Evolutionary conservation across 805 yeast species (phyloP).

Genomic region (Starmerella potacharoeniae): DNA sequence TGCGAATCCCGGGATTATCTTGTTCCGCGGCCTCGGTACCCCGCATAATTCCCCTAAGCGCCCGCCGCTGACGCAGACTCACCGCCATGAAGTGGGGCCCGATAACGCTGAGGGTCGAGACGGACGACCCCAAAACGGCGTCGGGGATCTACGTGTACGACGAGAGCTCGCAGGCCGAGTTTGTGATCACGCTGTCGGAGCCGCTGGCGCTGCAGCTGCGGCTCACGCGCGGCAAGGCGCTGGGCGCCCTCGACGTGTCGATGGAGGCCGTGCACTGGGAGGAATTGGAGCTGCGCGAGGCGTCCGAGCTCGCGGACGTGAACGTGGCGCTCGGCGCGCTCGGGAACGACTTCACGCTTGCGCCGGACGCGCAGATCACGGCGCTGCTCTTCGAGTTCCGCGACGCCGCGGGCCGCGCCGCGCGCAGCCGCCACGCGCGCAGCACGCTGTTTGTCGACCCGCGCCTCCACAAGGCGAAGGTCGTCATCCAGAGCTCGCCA

Average conservation of each 20-base stretch:
- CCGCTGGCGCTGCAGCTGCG: slow-evolving; percentile 3
- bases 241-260: slow-evolving; percentile 6
- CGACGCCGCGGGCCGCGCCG: neutral
- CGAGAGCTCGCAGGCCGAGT: neutral
- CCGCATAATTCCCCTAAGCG: too few species aligned
- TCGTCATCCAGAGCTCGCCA: slow-evolving; percentile 25
- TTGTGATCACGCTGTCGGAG: slow-evolving; percentile 5
- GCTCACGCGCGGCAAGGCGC: slow-evolving; percentile 6
- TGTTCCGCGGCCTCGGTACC: too few species aligned
- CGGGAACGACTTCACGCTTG: slow-evolving; percentile 9
- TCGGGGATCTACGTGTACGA: slow-evolving; percentile 14
- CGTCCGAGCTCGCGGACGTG: neutral
- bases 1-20: too few species aligned
- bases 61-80: neutral
- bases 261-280: slow-evolving; percentile 17
- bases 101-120: slow-evolving; percentile 7
- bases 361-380: slow-evolving; percentile 7
- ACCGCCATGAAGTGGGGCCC: slow-evolving; percentile 12
- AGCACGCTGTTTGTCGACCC: neutral
- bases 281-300: slow-evolving; percentile 4
- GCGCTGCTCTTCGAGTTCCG: slow-evolving; percentile 14
- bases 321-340: neutral
- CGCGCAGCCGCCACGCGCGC: neutral
- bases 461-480: neutral
- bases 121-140: slow-evolving; percentile 1